Evolutionary conservation across 2,329 filamentous ascomycete species (phyloP).

Genomic region (Alternaria sp.): DNA sequence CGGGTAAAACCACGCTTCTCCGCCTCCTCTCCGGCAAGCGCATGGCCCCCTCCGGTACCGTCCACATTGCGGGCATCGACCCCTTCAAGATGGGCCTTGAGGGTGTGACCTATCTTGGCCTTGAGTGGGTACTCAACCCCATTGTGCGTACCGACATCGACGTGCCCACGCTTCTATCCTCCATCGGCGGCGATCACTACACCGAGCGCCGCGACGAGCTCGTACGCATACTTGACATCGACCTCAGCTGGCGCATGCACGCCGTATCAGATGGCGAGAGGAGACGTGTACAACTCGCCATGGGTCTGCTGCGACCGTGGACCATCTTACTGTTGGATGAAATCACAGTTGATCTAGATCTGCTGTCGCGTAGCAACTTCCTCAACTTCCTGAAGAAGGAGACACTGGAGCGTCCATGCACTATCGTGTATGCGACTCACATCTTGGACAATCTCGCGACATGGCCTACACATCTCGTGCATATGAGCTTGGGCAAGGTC

Average conservation of each 20-base stretch:
- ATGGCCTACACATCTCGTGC: constrained; percentile 95
- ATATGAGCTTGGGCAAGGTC: constrained; percentile 90
- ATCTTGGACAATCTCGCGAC: constrained; percentile 93
- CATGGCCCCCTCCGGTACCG: constrained; percentile 78
- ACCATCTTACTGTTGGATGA: constrained; percentile 90
- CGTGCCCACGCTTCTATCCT: constrained; percentile 82
- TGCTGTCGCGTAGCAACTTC: constrained; percentile 85
- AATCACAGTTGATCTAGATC: constrained; percentile 95
- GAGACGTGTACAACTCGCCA: constrained; percentile 89
- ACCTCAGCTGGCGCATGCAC: constrained; percentile 93
- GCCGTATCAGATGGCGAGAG: constrained; percentile 93
- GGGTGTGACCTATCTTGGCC: constrained; percentile 94
- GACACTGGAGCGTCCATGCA: constrained; percentile 82
- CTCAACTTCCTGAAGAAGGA: constrained; percentile 85
- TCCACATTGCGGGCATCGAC: constrained; percentile 82
- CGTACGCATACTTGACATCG: constrained; percentile 87
- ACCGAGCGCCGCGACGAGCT: constrained; percentile 85
- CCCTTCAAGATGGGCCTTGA: constrained; percentile 90
- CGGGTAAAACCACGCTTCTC: constrained; percentile 95
- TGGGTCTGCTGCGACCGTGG: constrained; percentile 94
- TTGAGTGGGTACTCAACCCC: constrained; percentile 97
- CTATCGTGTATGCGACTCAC: constrained; percentile 96
- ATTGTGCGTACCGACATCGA: constrained; percentile 96
- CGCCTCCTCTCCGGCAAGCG: constrained; percentile 95
- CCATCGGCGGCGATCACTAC: constrained; percentile 86